Conservation (phyloP, 305 asterid genomes). For the Fraxinus greggii region DNA sequence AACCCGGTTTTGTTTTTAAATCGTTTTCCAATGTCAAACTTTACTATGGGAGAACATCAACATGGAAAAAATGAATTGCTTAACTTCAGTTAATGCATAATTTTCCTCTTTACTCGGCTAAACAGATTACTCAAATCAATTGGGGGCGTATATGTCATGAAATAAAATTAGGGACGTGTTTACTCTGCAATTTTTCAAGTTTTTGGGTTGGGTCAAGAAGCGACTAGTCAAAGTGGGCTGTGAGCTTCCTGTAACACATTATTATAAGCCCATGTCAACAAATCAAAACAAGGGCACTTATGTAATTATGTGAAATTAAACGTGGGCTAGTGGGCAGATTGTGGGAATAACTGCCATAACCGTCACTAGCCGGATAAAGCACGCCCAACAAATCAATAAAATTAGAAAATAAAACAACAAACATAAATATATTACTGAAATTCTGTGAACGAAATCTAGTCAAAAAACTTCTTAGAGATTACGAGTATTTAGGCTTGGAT, state of each 20-base stretch:
- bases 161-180: neutral
- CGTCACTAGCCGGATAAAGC: constrained; percentile 33
- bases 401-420: neutral
- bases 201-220: neutral
- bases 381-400: neutral
- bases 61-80: neutral
- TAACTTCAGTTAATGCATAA: neutral
- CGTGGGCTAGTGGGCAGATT: constrained; percentile 47
- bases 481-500: neutral
- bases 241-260: neutral
- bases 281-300: constrained; percentile 8
- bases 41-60: neutral
- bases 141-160: neutral
- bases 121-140: neutral
- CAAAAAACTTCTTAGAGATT: neutral
- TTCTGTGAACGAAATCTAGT: constrained; percentile 1
- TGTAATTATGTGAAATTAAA: constrained; percentile 5
- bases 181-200: neutral
- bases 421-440: neutral
- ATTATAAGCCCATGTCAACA: neutral
- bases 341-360: constrained; percentile 57
- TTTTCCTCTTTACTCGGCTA: neutral
- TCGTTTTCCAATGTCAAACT: neutral
- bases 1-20: neutral
- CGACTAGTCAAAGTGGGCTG: neutral